Percentiles rank a stretch among this genome's conserved stretches.
Evolutionary conservation across 768 basidiomycete species (phyloP).

Genomic region (Megacollybia marginata): DNA sequence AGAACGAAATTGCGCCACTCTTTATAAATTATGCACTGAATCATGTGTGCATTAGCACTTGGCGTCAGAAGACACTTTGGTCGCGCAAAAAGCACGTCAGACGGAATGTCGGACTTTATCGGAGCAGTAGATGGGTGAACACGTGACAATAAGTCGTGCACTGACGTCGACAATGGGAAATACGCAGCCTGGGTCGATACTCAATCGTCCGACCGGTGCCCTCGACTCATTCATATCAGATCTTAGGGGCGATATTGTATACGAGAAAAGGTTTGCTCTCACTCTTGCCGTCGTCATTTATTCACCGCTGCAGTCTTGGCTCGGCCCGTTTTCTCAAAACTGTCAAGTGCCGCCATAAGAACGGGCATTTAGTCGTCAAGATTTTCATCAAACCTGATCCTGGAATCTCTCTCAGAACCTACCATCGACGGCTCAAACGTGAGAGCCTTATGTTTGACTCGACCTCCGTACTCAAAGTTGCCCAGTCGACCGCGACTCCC

Average conservation of each 20-base stretch:
- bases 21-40: too few relatives aligned
- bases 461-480: constrained; percentile 1
- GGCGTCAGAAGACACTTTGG: too few relatives aligned
- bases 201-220: constrained; percentile 70
- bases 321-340: constrained; percentile 76
- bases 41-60: too few relatives aligned
- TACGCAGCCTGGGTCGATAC: constrained; percentile 58
- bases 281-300: not conserved
- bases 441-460: constrained; percentile 9
- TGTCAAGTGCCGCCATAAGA: constrained; percentile 78
- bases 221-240: constrained; percentile 90
- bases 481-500: constrained; percentile 77
- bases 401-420: constrained; percentile 63
- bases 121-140: too few relatives aligned
- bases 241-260: constrained; percentile 77
- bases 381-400: constrained; percentile 95
- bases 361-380: constrained; percentile 85
- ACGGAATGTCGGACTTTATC: too few relatives aligned
- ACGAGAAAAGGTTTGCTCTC: constrained; percentile 76
- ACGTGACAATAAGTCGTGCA: too few relatives aligned
- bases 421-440: constrained; percentile 78
- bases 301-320: constrained; percentile 40
- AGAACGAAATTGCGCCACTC: too few relatives aligned
- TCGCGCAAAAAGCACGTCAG: too few relatives aligned
- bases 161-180: constrained; percentile 56